Evolutionary conservation across 352 stramenopile species (phyloP).

Genomic region (Globisporangium iwayamae): DNA sequence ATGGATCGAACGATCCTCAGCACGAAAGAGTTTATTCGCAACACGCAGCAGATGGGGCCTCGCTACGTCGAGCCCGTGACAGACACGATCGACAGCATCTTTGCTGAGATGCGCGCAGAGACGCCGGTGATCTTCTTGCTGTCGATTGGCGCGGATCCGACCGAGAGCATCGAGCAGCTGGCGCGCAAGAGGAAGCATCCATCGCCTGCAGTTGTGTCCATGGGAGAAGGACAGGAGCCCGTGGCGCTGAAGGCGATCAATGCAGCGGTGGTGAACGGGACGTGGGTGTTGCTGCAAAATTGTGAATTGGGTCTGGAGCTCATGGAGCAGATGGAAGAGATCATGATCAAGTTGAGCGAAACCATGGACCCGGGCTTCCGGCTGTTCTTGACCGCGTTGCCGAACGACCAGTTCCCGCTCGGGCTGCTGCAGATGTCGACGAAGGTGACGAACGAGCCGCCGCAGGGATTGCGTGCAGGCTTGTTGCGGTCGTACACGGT

Average conservation of each 20-base stretch:
- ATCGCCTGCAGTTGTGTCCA: slow-evolving; percentile 94
- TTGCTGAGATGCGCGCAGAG: slow-evolving; percentile 93
- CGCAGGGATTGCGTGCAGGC: slow-evolving; percentile 93
- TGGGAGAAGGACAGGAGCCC: slow-evolving; percentile 98
- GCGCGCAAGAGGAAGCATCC: slow-evolving; percentile 96
- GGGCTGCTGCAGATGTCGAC: slow-evolving; percentile 98
- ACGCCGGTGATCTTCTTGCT: slow-evolving; percentile 98
- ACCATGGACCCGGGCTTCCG: slow-evolving; percentile 96
- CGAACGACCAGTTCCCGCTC: slow-evolving; percentile 95
- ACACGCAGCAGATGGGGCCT: slow-evolving; percentile 95
- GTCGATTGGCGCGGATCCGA: slow-evolving; percentile 96
- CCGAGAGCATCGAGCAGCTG: slow-evolving; percentile 96
- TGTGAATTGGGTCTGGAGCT: slow-evolving; percentile 97
- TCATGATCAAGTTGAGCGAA: slow-evolving; percentile 94
- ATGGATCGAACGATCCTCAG: slow-evolving; percentile 97
- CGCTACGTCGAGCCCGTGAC: slow-evolving; percentile 98
- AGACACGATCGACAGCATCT: slow-evolving; percentile 98
- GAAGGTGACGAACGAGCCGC: slow-evolving; percentile 98
- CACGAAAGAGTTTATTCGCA: slow-evolving; percentile 97
- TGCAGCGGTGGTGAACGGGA: slow-evolving; percentile 94
- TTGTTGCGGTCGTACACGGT: slow-evolving; percentile 96
- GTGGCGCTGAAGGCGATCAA: slow-evolving; percentile 97
- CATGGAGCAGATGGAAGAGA: slow-evolving; percentile 99
- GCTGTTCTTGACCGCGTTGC: slow-evolving; percentile 97
- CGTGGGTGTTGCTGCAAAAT: slow-evolving; percentile 98